Base-by-base conservation (phyloP, 2,329 filamentous ascomycete species). In the Daldinia eschscholtzii region DNA sequence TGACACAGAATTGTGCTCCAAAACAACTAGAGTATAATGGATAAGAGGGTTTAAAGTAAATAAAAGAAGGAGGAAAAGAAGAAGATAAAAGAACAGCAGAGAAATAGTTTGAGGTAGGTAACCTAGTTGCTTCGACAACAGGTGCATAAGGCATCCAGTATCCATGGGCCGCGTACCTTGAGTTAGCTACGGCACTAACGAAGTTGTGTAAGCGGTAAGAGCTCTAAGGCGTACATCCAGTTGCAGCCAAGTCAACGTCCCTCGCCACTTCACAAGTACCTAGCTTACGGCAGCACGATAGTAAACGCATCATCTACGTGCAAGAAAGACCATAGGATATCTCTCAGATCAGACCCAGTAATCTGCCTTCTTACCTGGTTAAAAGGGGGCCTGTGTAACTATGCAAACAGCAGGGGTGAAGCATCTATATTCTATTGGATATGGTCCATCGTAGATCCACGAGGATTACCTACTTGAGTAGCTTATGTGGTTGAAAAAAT, bases 161-260 rank as follows among this genome's bases (percentile, higher is more conserved):
- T 9, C 33, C 10, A 35, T 58, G 53, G 61, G 67, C 20, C 41
- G 53, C 30, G 33, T 35, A 35, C 33, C 33, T 35, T 35, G n/a
- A 65, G 61, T 61, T 42, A 48, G 50, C 57, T 57, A 59, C 57
- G 55, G 41, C 30, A 55, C 30, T 35, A 39, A 30, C 23, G 20
- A 28, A 33, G 46, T 10, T 50, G 26, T 20, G 44, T 48, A 50
- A 12, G n/a, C n/a, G n/a, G 26, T 52, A 52, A 9, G 30, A 35
- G 37, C 28, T 28, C 37, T 33, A 33, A 50, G 46, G 46, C 46
- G 10, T 50, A 50, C 46, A 30, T 50, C 23, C 46, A 28, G 12
- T 20, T 12, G 23, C 23, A 33, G 4, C 30, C 4, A 33, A 15
- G 23, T 13, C 23, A 50, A 50, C 15, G 10, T 30, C 1, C 39